Percentiles rank a stretch among this genome's conserved stretches.
These are phyloP conservation scores for Zygotorulaspora mrakii DNA, from an alignment of 1,139 yeast genomes.

Conservation along the genomic window DNA sequence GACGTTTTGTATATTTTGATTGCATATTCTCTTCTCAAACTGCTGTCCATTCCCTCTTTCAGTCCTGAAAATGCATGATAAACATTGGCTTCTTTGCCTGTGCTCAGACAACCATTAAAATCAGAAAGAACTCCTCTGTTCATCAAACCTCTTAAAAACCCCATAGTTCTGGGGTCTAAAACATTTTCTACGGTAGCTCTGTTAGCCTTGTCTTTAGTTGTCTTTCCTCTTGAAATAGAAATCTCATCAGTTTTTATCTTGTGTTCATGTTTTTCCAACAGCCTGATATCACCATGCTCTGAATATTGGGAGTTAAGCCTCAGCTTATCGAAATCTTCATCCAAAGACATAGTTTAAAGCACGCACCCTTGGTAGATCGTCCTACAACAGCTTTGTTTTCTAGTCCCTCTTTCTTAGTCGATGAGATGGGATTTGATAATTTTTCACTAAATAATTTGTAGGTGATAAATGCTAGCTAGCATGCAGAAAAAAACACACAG, in stretches of 20 bases:
- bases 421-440: slow-evolving; percentile 3
- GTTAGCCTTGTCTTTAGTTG: slow-evolving; percentile 77
- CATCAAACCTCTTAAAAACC: slow-evolving; percentile 74
- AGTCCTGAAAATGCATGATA: slow-evolving; percentile 81
- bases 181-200: slow-evolving; percentile 97
- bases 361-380: too few species aligned
- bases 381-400: too few species aligned
- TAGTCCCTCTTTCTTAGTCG: not conserved
- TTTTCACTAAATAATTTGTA: not conserved
- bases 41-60: slow-evolving; percentile 11
- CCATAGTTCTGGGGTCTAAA: slow-evolving; percentile 87
- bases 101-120: slow-evolving; percentile 89
- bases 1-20: slow-evolving; percentile 95
- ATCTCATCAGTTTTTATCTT: slow-evolving; percentile 60
- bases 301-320: slow-evolving; percentile 13
- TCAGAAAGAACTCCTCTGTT: slow-evolving; percentile 78
- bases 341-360: slow-evolving; percentile 22
- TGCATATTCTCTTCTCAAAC: slow-evolving; percentile 57
- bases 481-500: slow-evolving; percentile 4
- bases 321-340: slow-evolving; percentile 23
- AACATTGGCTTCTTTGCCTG: slow-evolving; percentile 98
- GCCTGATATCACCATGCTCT: slow-evolving; percentile 49
- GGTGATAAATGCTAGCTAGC: not conserved
- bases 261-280: slow-evolving; percentile 57
- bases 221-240: slow-evolving; percentile 51